Evolutionary conservation across 306 rosid genomes (phyloP).

Genomic region (Fagus sylvatica): DNA sequence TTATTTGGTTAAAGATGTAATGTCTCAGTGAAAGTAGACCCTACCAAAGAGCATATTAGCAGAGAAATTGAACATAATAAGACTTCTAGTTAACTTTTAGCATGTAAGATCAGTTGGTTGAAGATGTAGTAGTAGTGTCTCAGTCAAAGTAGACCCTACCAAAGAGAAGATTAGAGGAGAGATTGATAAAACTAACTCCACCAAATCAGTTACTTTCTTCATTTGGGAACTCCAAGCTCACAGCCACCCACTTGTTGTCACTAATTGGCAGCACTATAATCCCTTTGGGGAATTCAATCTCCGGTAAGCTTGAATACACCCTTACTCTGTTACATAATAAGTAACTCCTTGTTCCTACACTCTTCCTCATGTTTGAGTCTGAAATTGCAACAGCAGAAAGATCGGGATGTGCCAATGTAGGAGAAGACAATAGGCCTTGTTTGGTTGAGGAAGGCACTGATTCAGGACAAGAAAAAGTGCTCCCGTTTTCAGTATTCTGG

Average conservation of each 20-base stretch:
- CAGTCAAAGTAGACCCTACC: not conserved
- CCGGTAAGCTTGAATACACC: conserved; percentile 43
- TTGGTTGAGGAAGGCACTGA: not conserved
- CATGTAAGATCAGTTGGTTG: too few relatives aligned
- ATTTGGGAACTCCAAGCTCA: conserved; percentile 46
- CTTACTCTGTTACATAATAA: conserved; percentile 46
- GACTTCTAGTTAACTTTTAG: too few relatives aligned
- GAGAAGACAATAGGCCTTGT: conserved; percentile 9
- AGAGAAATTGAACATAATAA: not conserved
- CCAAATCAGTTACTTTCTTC: conserved; percentile 21
- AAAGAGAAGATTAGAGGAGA: not conserved
- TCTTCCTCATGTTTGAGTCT: conserved; percentile 18
- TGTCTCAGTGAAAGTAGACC: not conserved
- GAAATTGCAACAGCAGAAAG: conserved; percentile 9
- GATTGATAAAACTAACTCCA: not conserved
- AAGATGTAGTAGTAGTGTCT: not conserved
- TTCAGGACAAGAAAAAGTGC: conserved; percentile 7
- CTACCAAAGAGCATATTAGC: not conserved
- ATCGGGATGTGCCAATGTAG: conserved; percentile 8
- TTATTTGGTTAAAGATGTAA: too few relatives aligned
- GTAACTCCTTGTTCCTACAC: conserved; percentile 18
- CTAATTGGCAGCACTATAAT: conserved; percentile 39
- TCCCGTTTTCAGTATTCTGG: conserved; percentile 12
- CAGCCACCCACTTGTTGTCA: conserved; percentile 50
- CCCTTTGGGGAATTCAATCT: conserved; percentile 29